Evolutionary conservation across 257 asterid genomes (phyloP).

Genomic region (Rubia yunnanensis): DNA sequence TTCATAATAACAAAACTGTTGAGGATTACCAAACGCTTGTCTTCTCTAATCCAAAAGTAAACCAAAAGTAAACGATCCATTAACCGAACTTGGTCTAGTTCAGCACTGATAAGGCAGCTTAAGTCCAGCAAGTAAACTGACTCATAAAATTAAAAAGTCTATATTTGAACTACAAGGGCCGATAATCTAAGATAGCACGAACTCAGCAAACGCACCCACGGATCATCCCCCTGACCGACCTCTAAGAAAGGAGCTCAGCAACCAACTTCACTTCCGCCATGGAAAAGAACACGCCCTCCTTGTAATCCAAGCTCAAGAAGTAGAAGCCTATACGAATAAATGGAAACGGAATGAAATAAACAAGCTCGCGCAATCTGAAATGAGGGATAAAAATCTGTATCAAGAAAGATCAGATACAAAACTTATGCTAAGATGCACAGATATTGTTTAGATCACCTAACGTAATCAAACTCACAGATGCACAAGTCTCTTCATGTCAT

Average conservation of each 20-base stretch:
- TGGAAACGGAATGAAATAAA: not conserved
- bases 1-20: too few species aligned
- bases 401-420: too few species aligned
- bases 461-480: not conserved
- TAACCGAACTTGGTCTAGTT: not conserved
- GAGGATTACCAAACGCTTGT: too few species aligned
- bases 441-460: not conserved
- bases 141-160: not conserved
- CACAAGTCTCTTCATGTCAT: too few species aligned
- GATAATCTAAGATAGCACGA: not conserved
- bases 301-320: not conserved
- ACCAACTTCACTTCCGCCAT: not conserved
- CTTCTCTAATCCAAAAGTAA: too few species aligned
- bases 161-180: not conserved
- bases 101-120: not conserved
- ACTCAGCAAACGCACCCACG: not conserved
- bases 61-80: too few species aligned
- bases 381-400: not conserved
- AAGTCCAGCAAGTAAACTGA: not conserved
- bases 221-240: not conserved
- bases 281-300: not conserved
- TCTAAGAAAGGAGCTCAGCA: not conserved
- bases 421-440: too few species aligned
- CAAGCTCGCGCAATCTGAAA: not conserved
- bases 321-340: not conserved